phyloP scores from a whole-genome alignment of 2,329 filamentous ascomycete species.

The Daldinia eschscholtzii region DNA sequence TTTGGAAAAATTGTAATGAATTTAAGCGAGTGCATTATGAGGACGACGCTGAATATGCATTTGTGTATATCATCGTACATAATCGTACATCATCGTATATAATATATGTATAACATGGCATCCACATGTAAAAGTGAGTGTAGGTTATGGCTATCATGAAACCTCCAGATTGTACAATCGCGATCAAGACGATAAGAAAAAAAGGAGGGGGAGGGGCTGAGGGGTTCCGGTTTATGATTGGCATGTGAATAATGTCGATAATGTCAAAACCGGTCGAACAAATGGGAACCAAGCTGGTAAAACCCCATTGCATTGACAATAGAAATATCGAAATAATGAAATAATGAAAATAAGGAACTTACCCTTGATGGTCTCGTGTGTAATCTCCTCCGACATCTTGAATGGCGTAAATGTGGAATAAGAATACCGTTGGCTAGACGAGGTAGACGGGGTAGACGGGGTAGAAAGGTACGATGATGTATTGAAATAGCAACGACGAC shows the following conservation, averaged over 20 bases:
- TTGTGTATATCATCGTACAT: background rate
- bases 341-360: constrained; percentile 48
- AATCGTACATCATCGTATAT: background rate
- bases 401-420: constrained; percentile 11
- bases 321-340: background rate
- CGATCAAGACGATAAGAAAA: constrained; percentile 10
- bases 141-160: background rate
- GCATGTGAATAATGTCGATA: constrained; percentile 20
- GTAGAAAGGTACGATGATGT: background rate
- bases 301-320: background rate
- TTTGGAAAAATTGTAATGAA: background rate
- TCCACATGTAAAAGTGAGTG: background rate
- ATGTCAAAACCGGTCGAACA: constrained; percentile 12
- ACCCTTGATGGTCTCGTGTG: constrained; percentile 71
- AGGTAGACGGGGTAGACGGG: constrained; percentile 4
- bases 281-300: background rate
- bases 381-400: constrained; percentile 67
- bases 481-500: constrained; percentile 10
- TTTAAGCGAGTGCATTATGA: background rate
- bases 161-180: constrained; percentile 5
- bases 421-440: background rate
- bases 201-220: constrained; percentile 8
- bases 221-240: constrained; percentile 2
- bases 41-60: background rate
- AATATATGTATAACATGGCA: background rate